Evolutionary conservation across 148 eudicot species (phyloP).

Genomic region (Camellia sinensis): DNA sequence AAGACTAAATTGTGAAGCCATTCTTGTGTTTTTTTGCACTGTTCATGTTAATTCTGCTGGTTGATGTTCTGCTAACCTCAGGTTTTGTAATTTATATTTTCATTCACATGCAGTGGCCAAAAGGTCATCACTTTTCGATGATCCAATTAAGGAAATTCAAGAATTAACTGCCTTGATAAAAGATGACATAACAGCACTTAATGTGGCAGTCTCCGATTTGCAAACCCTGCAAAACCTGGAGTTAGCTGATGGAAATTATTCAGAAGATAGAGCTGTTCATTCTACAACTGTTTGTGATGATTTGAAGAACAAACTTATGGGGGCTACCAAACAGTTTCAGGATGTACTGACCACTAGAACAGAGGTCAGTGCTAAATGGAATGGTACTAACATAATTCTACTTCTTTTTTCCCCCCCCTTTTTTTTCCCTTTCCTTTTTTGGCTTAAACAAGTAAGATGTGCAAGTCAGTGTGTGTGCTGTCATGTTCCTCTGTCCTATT

Average conservation of each 20-base stretch:
- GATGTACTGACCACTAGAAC: slow-evolving; percentile 81
- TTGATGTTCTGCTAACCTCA: neutral
- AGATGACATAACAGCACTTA: slow-evolving; percentile 63
- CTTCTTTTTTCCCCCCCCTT: neutral
- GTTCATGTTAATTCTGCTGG: neutral
- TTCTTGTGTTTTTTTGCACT: neutral
- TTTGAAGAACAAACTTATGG: slow-evolving; percentile 80
- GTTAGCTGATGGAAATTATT: slow-evolving; percentile 53
- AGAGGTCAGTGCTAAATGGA: slow-evolving; percentile 39
- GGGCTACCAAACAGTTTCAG: slow-evolving; percentile 74
- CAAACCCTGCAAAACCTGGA: slow-evolving; percentile 65
- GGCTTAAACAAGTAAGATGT: neutral
- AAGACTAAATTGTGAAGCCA: neutral
- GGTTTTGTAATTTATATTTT: neutral
- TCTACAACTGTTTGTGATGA: slow-evolving; percentile 77
- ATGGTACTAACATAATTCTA: neutral
- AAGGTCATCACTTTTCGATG: slow-evolving; percentile 81
- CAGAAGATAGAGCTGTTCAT: slow-evolving; percentile 67
- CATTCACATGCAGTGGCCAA: slow-evolving; percentile 51
- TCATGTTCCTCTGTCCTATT: neutral
- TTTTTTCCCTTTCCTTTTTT: neutral
- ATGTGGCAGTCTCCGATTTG: slow-evolving; percentile 70
- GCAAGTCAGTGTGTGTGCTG: neutral
- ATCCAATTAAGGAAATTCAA: slow-evolving; percentile 75
- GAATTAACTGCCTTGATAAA: slow-evolving; percentile 63